Evolutionary conservation across 2,329 filamentous ascomycete genomes (phyloP), one percentile per base, ranked within the genome.

Genomic region (Trichoderma endophyticum): DNA sequence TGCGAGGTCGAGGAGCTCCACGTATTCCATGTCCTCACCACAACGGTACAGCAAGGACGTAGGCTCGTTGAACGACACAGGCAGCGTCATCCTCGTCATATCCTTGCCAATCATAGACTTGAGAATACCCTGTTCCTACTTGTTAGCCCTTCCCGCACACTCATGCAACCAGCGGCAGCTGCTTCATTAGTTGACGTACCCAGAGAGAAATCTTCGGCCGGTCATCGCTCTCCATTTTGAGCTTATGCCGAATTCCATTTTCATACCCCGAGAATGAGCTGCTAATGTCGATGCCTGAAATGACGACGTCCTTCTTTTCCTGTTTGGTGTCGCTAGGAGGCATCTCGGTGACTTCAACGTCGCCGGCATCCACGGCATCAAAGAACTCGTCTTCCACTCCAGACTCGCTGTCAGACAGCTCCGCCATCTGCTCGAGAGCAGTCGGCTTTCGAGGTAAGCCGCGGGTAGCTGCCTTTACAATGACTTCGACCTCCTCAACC

Each of bases 31-130:
- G 79, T 99, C 96, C 83, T 99, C 96, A 6, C 93, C 94, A 57
- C 97, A 95, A 79, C 96, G 93, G 81, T 98, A 96, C 9, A 99
- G 87, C 14, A 99, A 85, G 6, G 96, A 98, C 0, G 96, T 99
- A 0, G 96, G 96, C 82, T 99, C 96, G 82, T 99, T 99, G 85
- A 99, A 98, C 0, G 96, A 97, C 2, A 99, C 96, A 0, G 96
- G 96, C 24, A 99, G 85, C 0, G 96, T 98, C 95, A 99, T 99
- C 85, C 97, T 98, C 48, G 96, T 98, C 96, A 99, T 98, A 79
- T 99, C 96, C 81, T 99, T 98, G 74, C 96, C 96, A 82, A 99
- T 97, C 96, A 99, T 98, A 26, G 95, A 98, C 84, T 98, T 99
- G 74, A 99, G 85, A 76, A 99, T 98, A 75, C 92, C 92, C 95